Evolutionary conservation across 2,329 filamentous ascomycete genomes (phyloP).

Genomic region (Lomentospora prolificans): DNA sequence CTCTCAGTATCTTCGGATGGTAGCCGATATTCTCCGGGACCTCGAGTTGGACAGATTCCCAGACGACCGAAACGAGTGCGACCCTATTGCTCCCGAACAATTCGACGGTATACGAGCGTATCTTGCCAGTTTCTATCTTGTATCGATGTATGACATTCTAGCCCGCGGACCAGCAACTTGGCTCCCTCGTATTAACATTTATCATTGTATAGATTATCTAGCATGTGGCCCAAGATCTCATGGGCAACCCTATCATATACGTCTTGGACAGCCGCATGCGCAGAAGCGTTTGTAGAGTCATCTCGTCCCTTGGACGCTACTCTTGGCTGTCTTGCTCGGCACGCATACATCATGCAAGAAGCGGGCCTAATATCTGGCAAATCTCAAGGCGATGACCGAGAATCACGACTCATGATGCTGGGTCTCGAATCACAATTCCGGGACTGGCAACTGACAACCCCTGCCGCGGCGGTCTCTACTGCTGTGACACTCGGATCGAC

Average conservation of each 20-base stretch:
- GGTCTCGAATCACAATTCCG: constrained; percentile 36
- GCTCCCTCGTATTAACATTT: no score
- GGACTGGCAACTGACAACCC: constrained; percentile 16
- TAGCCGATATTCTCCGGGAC: constrained; percentile 37
- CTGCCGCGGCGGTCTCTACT: not conserved
- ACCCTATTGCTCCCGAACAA: not conserved
- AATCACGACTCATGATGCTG: constrained; percentile 32
- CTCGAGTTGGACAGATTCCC: constrained; percentile 36
- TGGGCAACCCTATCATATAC: constrained; percentile 24
- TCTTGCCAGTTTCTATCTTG: constrained; percentile 32
- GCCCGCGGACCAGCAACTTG: no score
- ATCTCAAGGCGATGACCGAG: constrained; percentile 23
- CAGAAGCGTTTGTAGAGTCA: constrained; percentile 28
- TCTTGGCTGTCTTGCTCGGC: constrained; percentile 32
- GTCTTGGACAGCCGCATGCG: constrained; percentile 33
- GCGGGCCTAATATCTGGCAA: constrained; percentile 22
- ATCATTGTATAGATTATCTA: constrained; percentile 22
- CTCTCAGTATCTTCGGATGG: constrained; percentile 42
- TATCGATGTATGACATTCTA: constrained; percentile 33
- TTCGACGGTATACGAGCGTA: constrained; percentile 36
- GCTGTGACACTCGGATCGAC: not conserved
- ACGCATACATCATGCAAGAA: constrained; percentile 30
- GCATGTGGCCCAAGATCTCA: constrained; percentile 26
- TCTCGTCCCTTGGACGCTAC: constrained; percentile 28
- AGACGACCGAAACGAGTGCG: constrained; percentile 4